These are phyloP conservation scores for Dicorynia guianensis DNA, from an alignment of 306 rosid genomes.

Conservation along the genomic window DNA sequence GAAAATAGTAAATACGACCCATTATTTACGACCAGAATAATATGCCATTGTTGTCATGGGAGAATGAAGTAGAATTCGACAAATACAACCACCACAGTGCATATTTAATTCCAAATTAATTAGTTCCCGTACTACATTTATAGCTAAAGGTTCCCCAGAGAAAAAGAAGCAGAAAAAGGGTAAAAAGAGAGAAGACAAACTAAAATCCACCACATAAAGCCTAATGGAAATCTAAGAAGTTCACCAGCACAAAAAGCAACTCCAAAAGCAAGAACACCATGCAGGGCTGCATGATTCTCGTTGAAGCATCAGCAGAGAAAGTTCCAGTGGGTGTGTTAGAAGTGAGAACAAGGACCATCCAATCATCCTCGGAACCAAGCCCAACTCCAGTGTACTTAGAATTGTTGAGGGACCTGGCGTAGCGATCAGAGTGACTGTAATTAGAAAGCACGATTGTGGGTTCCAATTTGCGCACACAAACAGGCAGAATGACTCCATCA, in stretches of 20 bases:
- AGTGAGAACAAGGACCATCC: conserved; percentile 57
- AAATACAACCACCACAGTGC: no score
- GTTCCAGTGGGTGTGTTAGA: conserved; percentile 36
- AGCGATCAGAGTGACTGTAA: conserved; percentile 33
- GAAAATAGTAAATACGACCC: no score
- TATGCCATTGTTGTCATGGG: no score
- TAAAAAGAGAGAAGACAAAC: no score
- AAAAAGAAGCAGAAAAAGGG: no score
- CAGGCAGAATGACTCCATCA: conserved; percentile 47
- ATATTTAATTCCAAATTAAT: no score
- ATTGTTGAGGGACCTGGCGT: conserved; percentile 46
- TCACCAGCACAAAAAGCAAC: neutral
- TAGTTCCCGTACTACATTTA: no score
- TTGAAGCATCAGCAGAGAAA: conserved; percentile 32
- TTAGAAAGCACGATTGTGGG: conserved; percentile 28
- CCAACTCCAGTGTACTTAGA: conserved; percentile 58
- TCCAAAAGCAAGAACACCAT: conserved; percentile 25
- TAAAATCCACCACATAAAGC: no score
- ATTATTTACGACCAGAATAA: no score
- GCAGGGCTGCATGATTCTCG: conserved; percentile 10
- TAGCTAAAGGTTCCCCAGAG: no score
- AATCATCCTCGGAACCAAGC: conserved; percentile 55
- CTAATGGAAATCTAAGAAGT: no score
- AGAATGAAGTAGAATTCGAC: no score
- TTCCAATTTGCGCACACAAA: conserved; percentile 44